Percentiles rank a stretch among this genome's conserved stretches.
phyloP scores from a whole-genome alignment of 1,284 basidiomycete species.

The Cystobasidium slooffiae region DNA sequence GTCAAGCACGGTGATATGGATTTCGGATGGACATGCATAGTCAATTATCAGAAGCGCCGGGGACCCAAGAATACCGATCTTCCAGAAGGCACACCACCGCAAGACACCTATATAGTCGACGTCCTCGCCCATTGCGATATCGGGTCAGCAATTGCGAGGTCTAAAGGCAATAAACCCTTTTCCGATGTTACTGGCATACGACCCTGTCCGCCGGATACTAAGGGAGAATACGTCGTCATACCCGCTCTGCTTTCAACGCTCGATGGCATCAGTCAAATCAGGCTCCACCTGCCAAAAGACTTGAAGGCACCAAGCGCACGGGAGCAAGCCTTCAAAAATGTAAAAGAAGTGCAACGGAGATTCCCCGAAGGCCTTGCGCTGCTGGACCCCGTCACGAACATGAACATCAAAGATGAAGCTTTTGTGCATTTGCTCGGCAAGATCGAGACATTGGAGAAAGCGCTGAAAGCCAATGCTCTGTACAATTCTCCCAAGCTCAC shows the following conservation, averaged over 20 bases:
- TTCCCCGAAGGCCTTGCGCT: constrained; percentile 86
- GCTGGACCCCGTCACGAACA: constrained; percentile 91
- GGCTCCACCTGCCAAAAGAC: constrained; percentile 89
- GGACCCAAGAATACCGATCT: constrained; percentile 54
- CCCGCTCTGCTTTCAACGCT: constrained; percentile 87
- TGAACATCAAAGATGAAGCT: constrained; percentile 93
- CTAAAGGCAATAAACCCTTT: constrained; percentile 42
- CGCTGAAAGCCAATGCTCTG: constrained; percentile 74
- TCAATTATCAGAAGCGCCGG: constrained; percentile 84
- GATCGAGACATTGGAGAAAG: constrained; percentile 84
- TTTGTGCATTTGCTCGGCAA: constrained; percentile 85
- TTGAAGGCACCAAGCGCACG: constrained; percentile 74
- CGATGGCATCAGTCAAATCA: constrained; percentile 81
- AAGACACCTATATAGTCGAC: constrained; percentile 90
- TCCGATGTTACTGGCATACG: constrained; percentile 67
- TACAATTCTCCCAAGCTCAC: constrained; percentile 75
- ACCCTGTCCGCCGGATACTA: constrained; percentile 69
- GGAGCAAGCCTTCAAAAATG: constrained; percentile 84
- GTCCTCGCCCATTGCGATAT: constrained; percentile 83
- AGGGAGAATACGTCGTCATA: constrained; percentile 82
- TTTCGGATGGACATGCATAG: constrained; percentile 94
- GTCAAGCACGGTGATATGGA: constrained; percentile 84
- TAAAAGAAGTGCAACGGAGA: constrained; percentile 84
- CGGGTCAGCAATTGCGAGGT: constrained; percentile 67
- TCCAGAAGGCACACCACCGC: constrained; percentile 72